Base-by-base conservation (phyloP, 495 filamentous ascomycete species). In the Aspergillus mulundensis region DNA sequence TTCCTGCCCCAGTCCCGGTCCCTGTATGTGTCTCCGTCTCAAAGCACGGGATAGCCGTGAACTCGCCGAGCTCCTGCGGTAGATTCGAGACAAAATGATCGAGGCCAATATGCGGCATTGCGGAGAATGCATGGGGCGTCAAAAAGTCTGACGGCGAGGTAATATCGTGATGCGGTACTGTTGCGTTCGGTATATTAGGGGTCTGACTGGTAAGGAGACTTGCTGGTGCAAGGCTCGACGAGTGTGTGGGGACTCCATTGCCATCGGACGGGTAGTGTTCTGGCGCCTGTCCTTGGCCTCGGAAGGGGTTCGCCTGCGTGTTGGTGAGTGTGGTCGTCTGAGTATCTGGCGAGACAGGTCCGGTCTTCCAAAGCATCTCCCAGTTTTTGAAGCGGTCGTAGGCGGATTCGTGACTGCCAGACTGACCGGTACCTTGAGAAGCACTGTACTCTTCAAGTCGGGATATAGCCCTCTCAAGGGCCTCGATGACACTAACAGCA, bases 321-420 rank as follows among this genome's bases (percentile, higher is more conserved):
- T 36, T 7, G 2, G 32, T 15, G 6, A 6, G 7, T 10, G 32
- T 15, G 6, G 5, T 7, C 11, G 32, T 36, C 7, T 11, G 32
- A 14, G 32, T 36, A 5, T 63, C 60, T 1, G 74, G 73, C 1
- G 73, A 77, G 0, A 76, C 59, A 7, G 75, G 75, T 5, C 76
- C 77, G 7, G 73, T 73, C 53, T 78, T 77, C 77, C 77, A 80
- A 7, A 78, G 70, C 73, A 77, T 76, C 44, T 78, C 75, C 77
- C 77, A 80, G 21, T 74, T 77, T 41, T 80, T 80, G 63, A 80
- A 80, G 1, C 71, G 67, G 51, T 78, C 77, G 42, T 80, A 80
- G 18, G 72, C 77, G 0, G 77, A 80, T 53, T 77, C 74, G 10
- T 60, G 47, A 18, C 53, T 41, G 36, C 70, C 68, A 8, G 62